A percentile compares a stretch with the other conserved stretches of the same genome.
phyloP scores from a whole-genome alignment of 2,329 filamentous ascomycete species.

The Chrysoporthe austroafricana region DNA sequence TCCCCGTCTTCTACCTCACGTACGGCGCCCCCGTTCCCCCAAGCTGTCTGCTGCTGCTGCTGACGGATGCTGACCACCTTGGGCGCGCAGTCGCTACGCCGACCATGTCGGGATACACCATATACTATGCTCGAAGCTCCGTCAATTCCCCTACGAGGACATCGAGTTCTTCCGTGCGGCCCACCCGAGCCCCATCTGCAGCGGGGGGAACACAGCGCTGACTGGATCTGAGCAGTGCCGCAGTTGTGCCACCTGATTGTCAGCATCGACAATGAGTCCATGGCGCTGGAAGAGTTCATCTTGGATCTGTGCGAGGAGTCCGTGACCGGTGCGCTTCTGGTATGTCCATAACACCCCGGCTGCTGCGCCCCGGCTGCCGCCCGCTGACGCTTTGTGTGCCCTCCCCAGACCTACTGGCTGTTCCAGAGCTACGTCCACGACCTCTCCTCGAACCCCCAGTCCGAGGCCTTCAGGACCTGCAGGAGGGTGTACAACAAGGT shows the following conservation, averaged over 20 bases:
- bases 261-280: conserved; percentile 87
- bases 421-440: conserved; percentile 89
- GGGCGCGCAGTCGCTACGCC: conserved; percentile 71
- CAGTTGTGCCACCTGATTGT: conserved; percentile 87
- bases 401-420: conserved; percentile 80
- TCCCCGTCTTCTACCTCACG: conserved; percentile 88
- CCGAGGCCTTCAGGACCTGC: conserved; percentile 79
- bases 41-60: neutral
- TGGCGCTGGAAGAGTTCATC: conserved; percentile 87
- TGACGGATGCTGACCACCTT: conserved; percentile 19
- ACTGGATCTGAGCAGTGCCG: conserved; percentile 51
- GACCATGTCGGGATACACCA: conserved; percentile 90
- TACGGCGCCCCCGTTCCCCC: conserved; percentile 51
- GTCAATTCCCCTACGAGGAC: conserved; percentile 87
- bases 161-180: conserved; percentile 77
- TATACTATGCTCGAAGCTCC: conserved; percentile 85
- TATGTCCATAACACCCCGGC: conserved; percentile 48
- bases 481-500: conserved; percentile 86
- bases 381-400: conserved; percentile 10
- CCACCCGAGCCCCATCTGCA: neutral
- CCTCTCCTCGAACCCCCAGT: conserved; percentile 73
- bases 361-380: neutral
- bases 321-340: conserved; percentile 80
- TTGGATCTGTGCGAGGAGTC: conserved; percentile 86
- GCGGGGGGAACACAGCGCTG: neutral